Percentiles rank a stretch among this genome's conserved stretches.
Evolutionary conservation across 352 stramenopile species (phyloP).

Genomic region (Phytopythium vexans): DNA sequence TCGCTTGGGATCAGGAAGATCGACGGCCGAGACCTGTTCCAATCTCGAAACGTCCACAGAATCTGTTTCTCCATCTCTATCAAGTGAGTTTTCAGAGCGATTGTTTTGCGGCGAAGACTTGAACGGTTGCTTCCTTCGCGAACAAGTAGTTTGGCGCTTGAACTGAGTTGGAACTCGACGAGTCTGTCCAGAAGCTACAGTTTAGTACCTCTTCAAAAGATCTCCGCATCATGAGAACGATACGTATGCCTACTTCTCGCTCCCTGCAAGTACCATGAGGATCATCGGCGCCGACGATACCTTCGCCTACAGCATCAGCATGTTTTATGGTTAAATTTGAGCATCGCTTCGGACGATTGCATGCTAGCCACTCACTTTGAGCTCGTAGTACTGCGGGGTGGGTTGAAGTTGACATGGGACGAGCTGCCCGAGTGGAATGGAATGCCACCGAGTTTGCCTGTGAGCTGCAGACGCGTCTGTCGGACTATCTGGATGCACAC

Average conservation of each 20-base stretch:
- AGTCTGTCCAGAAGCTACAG: slow-evolving; percentile 16
- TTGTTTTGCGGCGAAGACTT: slow-evolving; percentile 26
- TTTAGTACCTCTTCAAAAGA: not conserved
- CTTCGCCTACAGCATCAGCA: slow-evolving; percentile 20
- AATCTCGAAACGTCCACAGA: slow-evolving; percentile 41
- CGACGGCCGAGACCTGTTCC: slow-evolving; percentile 20
- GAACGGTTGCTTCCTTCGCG: slow-evolving; percentile 24
- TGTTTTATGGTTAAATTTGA: not conserved
- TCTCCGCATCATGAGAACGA: not conserved
- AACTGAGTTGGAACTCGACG: slow-evolving; percentile 43
- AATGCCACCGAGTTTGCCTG: slow-evolving; percentile 22
- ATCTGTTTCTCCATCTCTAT: slow-evolving; percentile 41
- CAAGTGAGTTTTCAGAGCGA: slow-evolving; percentile 23
- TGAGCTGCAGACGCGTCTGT: not conserved
- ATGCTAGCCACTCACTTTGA: slow-evolving; percentile 20
- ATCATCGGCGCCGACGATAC: slow-evolving; percentile 29
- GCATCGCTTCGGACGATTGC: not conserved
- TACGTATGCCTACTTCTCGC: slow-evolving; percentile 42
- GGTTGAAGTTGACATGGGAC: slow-evolving; percentile 25
- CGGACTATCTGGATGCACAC: not conserved
- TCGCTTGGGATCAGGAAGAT: slow-evolving; percentile 39
- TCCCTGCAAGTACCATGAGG: slow-evolving; percentile 38
- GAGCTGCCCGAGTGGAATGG: slow-evolving; percentile 30
- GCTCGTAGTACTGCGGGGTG: slow-evolving; percentile 36
- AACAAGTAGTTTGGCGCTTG: slow-evolving; percentile 42